A percentile compares a stretch with the other conserved stretches of the same genome.
These are phyloP conservation scores for Globisporangium acanthophoron DNA, from an alignment of 352 stramenopile genomes.

Conservation along the genomic window DNA sequence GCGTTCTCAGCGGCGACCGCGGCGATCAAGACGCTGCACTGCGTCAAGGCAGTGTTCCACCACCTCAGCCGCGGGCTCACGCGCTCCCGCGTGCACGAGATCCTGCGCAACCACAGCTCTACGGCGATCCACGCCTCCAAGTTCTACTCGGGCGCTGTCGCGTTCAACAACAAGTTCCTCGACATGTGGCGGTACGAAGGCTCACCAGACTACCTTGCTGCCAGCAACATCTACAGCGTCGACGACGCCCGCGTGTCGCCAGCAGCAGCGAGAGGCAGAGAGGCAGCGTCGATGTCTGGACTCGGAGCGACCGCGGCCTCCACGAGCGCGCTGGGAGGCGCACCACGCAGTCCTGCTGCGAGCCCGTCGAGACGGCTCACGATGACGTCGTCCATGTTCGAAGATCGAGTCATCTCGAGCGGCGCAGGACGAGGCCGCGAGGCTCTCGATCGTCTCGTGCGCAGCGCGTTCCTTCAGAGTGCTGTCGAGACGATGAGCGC, in stretches of 20 bases:
- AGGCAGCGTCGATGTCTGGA: neutral
- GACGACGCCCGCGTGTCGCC: constrained; percentile 7
- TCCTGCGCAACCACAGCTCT: constrained; percentile 61
- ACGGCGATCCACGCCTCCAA: constrained; percentile 59
- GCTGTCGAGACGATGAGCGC: constrained; percentile 4
- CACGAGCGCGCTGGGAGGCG: neutral
- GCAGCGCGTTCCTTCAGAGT: constrained; percentile 36
- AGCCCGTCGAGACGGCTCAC: constrained; percentile 11
- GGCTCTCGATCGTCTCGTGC: constrained; percentile 47
- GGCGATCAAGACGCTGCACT: constrained; percentile 43
- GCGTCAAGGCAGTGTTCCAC: constrained; percentile 73
- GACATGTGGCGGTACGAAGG: constrained; percentile 80
- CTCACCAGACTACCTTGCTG: constrained; percentile 68
- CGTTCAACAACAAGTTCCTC: constrained; percentile 79
- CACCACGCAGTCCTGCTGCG: neutral
- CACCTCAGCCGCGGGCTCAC: constrained; percentile 65
- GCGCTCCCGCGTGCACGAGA: constrained; percentile 54
- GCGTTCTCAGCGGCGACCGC: constrained; percentile 38
- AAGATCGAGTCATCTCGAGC: constrained; percentile 34
- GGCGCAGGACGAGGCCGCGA: constrained; percentile 45
- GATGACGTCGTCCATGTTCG: constrained; percentile 32
- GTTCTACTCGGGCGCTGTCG: constrained; percentile 66
- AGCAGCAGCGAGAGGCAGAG: neutral
- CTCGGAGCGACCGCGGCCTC: neutral
- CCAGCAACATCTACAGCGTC: constrained; percentile 25